phyloP scores from a whole-genome alignment of 129 eudicot genomes.

The Flaveria linearis region DNA sequence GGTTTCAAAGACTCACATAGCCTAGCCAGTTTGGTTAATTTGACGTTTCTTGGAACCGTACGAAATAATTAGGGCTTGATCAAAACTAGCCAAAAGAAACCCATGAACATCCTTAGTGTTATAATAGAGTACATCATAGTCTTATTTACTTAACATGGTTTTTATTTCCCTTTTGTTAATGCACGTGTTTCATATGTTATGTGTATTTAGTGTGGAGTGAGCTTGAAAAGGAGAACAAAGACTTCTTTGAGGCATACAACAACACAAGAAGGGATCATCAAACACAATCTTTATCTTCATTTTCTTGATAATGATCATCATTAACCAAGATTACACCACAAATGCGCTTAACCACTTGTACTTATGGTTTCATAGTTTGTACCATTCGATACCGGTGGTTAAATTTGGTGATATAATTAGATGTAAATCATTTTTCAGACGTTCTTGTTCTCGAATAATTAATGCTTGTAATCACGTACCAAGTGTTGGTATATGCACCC shows the following conservation, averaged over 20 bases:
- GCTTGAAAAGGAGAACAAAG: slow-evolving; percentile 79
- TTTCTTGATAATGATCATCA: neutral
- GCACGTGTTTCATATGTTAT: slow-evolving; percentile 13
- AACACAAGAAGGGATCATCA: slow-evolving; percentile 31
- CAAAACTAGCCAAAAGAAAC: too few species aligned
- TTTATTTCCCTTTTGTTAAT: neutral
- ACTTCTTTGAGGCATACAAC: slow-evolving; percentile 57
- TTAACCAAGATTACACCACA: neutral
- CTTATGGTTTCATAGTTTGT: slow-evolving; percentile 21
- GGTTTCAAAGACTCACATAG: too few species aligned
- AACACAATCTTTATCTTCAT: slow-evolving; percentile 1
- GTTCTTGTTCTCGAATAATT: too few species aligned
- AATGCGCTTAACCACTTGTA: neutral
- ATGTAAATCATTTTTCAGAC: neutral
- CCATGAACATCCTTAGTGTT: too few species aligned
- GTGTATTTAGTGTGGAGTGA: slow-evolving; percentile 64
- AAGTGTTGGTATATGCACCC: too few species aligned
- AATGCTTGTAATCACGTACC: too few species aligned
- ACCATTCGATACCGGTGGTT: neutral
- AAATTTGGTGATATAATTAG: neutral
- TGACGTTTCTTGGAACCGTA: too few species aligned
- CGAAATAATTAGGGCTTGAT: too few species aligned
- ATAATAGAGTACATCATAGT: too few species aligned
- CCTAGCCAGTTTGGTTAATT: too few species aligned
- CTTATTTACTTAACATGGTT: neutral